These are phyloP conservation scores for Aegilops bicornis DNA, from an alignment of 176 grass and related monocot species.

Conservation along the genomic window DNA sequence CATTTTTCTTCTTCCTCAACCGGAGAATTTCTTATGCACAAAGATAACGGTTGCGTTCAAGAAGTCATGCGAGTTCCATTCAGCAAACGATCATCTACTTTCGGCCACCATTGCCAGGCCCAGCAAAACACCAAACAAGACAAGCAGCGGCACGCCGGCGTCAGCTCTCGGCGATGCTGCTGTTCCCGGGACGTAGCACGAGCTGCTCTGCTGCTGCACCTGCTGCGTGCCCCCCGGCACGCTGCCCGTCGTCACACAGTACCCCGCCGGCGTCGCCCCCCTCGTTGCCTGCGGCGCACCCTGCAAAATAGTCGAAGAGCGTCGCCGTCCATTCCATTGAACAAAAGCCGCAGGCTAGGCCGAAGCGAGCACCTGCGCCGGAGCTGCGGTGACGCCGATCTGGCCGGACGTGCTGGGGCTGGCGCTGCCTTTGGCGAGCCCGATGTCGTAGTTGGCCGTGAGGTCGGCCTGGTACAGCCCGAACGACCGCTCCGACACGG, in stretches of 20 bases:
- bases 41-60: background rate
- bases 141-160: background rate
- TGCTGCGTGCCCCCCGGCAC: constrained; percentile 36
- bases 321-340: background rate
- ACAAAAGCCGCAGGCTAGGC: background rate
- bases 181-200: constrained; percentile 38
- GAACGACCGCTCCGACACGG: constrained; percentile 78
- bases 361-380: constrained; percentile 29
- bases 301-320: background rate
- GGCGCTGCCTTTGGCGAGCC: constrained; percentile 36
- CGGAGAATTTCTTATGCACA: background rate
- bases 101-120: background rate
- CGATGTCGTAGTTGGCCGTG: constrained; percentile 74
- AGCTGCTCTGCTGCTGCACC: constrained; percentile 21
- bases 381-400: constrained; percentile 19
- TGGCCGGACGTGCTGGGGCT: constrained; percentile 14
- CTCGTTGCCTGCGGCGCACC: background rate
- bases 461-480: constrained; percentile 76
- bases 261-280: constrained; percentile 10
- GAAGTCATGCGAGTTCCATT: background rate
- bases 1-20: background rate
- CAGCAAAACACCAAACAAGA: constrained; percentile 30
- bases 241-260: constrained; percentile 39
- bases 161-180: background rate
- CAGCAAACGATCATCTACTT: constrained; percentile 9